Base-by-base conservation (phyloP, 148 eudicot species). In the Salicornia ramosissima region DNA sequence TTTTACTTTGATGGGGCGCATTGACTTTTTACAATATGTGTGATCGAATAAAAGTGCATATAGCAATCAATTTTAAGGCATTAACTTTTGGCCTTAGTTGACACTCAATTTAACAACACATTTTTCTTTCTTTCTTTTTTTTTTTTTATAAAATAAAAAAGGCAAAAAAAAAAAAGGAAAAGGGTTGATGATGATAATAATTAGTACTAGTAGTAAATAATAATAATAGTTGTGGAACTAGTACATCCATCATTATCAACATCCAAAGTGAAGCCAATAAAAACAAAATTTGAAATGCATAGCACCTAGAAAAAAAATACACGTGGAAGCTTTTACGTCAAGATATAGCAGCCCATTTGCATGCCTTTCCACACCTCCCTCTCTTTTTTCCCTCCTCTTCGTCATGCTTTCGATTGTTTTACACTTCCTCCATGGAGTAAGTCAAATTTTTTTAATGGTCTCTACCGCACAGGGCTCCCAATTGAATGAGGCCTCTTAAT, bases 331-430 rank as follows among this genome's bases (percentile, higher is more conserved):
- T 59, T 66, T 54, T 54, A 68, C 70, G 52, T 72, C 36, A 36
- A 71, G n/a, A n/a, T n/a, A n/a, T n/a, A n/a, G 69, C 46, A 42
- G 40, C 52, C 65, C 75, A 63, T 52, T 53, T 71, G 72, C 77
- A 75, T 78, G 77, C 70, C 62, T 72, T 57, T 49, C 56, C 58
- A 33, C 58, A 33, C 34, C 49, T 13, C n/a, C 31, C 30, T 43
- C 30, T 65, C 21, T 40, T 60, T 18, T 58, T 51, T 10, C 3
- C 24, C 25, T 13, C 40, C 12, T 64, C 34, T 4, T 80, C 81
- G 90, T 88, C 88, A 88, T 79, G 87, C 94, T 86, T 80, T 83
- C 84, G 86, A 58, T n/a, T 77, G 74, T 68, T 77, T n/a, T 78
- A 24, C 74, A 60, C 75, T 81, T 80, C 81, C n/a, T n/a, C n/a